phyloP scores from a whole-genome alignment of 805 yeast genomes.

The Suhomyces vadensis region DNA sequence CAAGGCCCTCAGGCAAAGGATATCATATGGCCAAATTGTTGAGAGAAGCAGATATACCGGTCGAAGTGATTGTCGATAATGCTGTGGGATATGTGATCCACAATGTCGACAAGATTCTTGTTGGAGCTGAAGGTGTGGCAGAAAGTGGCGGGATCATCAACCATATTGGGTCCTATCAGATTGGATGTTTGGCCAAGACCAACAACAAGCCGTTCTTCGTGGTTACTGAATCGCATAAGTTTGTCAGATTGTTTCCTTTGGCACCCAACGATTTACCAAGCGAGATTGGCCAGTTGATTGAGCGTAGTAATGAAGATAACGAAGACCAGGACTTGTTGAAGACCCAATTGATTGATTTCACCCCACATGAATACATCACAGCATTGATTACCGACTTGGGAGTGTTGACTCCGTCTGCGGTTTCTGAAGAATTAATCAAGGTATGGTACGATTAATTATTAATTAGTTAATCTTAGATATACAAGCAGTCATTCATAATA shows the following conservation, averaged over 20 bases:
- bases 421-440: constrained; percentile 95
- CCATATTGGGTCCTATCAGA: constrained; percentile 91
- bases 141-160: constrained; percentile 98
- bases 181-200: constrained; percentile 87
- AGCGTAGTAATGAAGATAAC: constrained; percentile 23
- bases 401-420: constrained; percentile 95
- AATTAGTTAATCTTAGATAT: too few relatives aligned
- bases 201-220: constrained; percentile 93
- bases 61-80: constrained; percentile 82
- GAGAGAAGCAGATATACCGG: constrained; percentile 76
- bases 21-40: constrained; percentile 67
- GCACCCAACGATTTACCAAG: constrained; percentile 88
- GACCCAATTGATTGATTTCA: constrained; percentile 69
- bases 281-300: constrained; percentile 26
- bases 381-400: constrained; percentile 96
- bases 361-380: constrained; percentile 93
- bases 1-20: constrained; percentile 82
- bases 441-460: constrained; percentile 94
- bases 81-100: constrained; percentile 93
- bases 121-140: constrained; percentile 99
- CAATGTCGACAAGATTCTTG: constrained; percentile 87
- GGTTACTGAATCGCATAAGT: constrained; percentile 92
- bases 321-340: constrained; percentile 24
- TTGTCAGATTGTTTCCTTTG: constrained; percentile 92
- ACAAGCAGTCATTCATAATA: too few relatives aligned